Evolutionary conservation across 306 rosid species (phyloP).

Genomic region (Gastrolobium bilobum): DNA sequence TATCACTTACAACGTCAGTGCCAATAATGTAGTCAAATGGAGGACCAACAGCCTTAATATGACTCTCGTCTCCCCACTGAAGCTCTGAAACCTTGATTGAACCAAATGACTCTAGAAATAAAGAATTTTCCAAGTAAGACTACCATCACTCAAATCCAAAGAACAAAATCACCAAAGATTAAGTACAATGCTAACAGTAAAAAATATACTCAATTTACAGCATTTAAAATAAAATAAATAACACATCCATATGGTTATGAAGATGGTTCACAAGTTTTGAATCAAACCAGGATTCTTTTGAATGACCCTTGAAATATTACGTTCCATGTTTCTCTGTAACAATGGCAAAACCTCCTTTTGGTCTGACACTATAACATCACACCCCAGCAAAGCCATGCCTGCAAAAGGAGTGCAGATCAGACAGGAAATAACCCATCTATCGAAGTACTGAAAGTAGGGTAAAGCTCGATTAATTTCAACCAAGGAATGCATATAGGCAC

Average conservation of each 20-base stretch:
- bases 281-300: conserved; percentile 78
- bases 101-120: conserved; percentile 78
- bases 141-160: conserved; percentile 33
- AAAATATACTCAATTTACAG: background rate
- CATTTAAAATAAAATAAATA: conserved; percentile 23
- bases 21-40: conserved; percentile 94
- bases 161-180: conserved; percentile 14
- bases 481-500: background rate
- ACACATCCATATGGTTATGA: conserved; percentile 17
- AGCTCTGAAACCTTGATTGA: conserved; percentile 86
- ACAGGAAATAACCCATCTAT: conserved; percentile 30
- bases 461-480: conserved; percentile 39
- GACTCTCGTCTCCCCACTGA: conserved; percentile 88
- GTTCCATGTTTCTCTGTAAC: conserved; percentile 80
- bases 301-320: conserved; percentile 83
- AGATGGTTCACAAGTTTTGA: conserved; percentile 19
- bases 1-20: conserved; percentile 85
- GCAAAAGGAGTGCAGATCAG: conserved; percentile 51
- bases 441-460: conserved; percentile 28
- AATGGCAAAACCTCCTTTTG: conserved; percentile 92
- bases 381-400: conserved; percentile 97
- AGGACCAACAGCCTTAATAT: conserved; percentile 80
- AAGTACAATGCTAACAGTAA: background rate
- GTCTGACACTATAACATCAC: conserved; percentile 85
- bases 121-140: conserved; percentile 46